Base-by-base conservation (phyloP, 192 early-diverging fungal species). In the Mortierella antarctica region DNA sequence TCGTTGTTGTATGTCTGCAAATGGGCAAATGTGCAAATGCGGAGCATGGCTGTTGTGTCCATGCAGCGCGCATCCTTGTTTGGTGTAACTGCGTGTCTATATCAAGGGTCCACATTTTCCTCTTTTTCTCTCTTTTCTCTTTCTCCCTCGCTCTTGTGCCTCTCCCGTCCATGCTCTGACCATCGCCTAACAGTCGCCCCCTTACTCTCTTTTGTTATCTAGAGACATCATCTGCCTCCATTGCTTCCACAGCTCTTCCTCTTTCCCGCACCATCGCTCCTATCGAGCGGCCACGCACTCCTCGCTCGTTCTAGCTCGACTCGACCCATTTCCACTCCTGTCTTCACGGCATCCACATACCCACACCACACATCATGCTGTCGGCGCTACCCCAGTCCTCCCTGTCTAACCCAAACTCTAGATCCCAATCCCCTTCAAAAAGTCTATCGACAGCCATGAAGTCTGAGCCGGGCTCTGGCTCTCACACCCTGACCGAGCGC, bases 351-450 rank as follows among this genome's bases (percentile, higher is more conserved):
- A 18, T 65, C 63, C 13, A 14, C 46, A 31, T 50, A 18, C 31
- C 50, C 7, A 13, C 64, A 18, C 39, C 7, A 3, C 41, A 46
- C 39, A 60, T 51, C 47, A 74, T 74, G 72, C n/a, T 67, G 14
- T 67, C 65, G 31, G 57, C 72, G n/a, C 18, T 74, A 13, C 49
- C 73, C 18, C 73, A 74, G 11, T 42, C 72, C 31, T 61, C 73
- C 48, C 47, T 74, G 52, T 44, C 65, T 2, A 67, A 40, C 59
- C 39, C 55, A 0, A 47, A 48, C 2, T 40, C 67, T 31, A 61
- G 57, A 46, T 61, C 48, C n/a, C 46, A 73, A 47, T 56, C 52
- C 10, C 53, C 61, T 23, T 17, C 44, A 17, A 61, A 62, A 54
- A 67, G 48, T 23, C 47, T 23, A 47, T 23, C 67, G 12, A 54